phyloP scores from a whole-genome alignment of 2,329 filamentous ascomycete genomes.

The Teratosphaeriaceae sp. region DNA sequence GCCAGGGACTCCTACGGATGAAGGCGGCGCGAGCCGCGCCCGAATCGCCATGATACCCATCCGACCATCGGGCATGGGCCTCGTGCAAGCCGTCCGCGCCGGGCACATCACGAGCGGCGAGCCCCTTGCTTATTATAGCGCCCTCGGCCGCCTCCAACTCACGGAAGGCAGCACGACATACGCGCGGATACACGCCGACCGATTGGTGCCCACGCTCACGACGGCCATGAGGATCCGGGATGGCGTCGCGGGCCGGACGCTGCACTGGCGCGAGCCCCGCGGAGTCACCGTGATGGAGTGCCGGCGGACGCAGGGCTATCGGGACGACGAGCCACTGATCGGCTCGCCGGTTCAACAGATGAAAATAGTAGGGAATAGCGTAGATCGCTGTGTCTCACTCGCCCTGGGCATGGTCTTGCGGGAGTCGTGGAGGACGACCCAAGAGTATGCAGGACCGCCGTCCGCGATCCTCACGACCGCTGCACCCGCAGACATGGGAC shows the following conservation, averaged over 20 bases:
- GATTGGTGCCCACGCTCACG: conserved; percentile 57
- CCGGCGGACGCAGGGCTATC: conserved; percentile 62
- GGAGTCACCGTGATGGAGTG: conserved; percentile 60
- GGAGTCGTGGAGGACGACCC: neutral
- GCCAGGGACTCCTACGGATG: conserved; percentile 35
- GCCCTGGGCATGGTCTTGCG: conserved; percentile 46
- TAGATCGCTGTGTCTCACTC: conserved; percentile 61
- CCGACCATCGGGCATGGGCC: conserved; percentile 35
- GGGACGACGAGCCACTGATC: conserved; percentile 63
- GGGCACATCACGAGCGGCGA: conserved; percentile 21
- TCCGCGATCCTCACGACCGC: neutral
- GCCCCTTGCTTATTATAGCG: conserved; percentile 14
- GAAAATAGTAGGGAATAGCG: conserved; percentile 68
- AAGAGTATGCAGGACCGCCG: neutral
- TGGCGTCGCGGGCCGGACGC: conserved; percentile 44
- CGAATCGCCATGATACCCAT: conserved; percentile 55
- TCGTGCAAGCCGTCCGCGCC: conserved; percentile 23
- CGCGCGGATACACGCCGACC: conserved; percentile 46
- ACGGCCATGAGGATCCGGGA: conserved; percentile 50
- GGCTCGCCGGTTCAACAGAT: conserved; percentile 52
- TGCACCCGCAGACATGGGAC: neutral
- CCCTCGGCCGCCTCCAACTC: conserved; percentile 16
- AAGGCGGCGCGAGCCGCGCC: conserved; percentile 35
- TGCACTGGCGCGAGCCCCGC: conserved; percentile 63
- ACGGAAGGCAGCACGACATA: conserved; percentile 33